Conservation (phyloP, 768 basidiomycete genomes). For the Naematelia aurantialba region DNA sequence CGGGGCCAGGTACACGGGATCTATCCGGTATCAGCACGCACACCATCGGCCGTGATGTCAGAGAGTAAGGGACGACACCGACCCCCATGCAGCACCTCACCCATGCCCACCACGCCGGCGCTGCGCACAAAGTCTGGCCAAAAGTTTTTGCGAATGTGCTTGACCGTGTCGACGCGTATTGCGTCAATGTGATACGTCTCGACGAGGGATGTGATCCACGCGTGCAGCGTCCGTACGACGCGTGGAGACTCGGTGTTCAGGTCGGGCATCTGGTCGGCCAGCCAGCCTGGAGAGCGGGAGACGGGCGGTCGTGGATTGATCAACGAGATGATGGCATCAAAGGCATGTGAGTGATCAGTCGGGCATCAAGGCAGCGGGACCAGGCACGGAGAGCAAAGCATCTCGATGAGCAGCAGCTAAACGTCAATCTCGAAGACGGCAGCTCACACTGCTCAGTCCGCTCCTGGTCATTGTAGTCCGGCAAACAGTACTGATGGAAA, state of each 20-base stretch:
- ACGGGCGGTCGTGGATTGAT: not conserved
- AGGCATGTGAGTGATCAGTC: not conserved
- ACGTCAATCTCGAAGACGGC: no score
- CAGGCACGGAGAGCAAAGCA: not conserved
- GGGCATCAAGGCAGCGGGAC: no score
- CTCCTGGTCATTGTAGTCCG: constrained; percentile 65
- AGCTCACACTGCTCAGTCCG: constrained; percentile 63
- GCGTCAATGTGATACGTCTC: constrained; percentile 73
- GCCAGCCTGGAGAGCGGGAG: constrained; percentile 58
- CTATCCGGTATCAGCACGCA: constrained; percentile 16
- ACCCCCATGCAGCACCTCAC: constrained; percentile 61
- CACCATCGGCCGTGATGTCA: not conserved
- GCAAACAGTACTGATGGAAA: constrained; percentile 67
- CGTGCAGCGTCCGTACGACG: constrained; percentile 62
- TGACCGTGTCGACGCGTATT: constrained; percentile 66
- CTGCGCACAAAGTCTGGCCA: constrained; percentile 71
- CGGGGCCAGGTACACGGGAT: constrained; percentile 43
- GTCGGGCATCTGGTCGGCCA: constrained; percentile 74
- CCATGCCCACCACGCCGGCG: constrained; percentile 80
- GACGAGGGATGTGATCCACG: constrained; percentile 69
- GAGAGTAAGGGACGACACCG: constrained; percentile 5
- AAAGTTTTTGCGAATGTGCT: constrained; percentile 55
- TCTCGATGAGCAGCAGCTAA: no score
- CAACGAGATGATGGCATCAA: not conserved
- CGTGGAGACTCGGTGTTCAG: constrained; percentile 68